A percentile compares a stretch with the other conserved stretches of the same genome.
phyloP scores from a whole-genome alignment of 2,329 filamentous ascomycete genomes.

The Aspergillus chevalieri region DNA sequence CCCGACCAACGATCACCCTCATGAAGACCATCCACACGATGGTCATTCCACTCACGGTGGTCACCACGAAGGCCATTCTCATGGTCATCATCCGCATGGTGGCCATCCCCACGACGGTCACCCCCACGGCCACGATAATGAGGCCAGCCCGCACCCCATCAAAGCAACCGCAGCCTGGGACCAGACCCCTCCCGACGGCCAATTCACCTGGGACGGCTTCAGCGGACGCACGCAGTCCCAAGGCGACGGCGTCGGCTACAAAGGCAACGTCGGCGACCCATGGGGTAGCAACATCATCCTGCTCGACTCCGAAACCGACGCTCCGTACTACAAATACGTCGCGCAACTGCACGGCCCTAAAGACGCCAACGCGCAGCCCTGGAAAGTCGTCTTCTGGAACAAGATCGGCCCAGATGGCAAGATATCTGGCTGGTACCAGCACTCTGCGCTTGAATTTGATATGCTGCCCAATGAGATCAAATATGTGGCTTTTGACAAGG shows the following conservation, averaged over 20 bases:
- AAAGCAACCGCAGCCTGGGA: slow-evolving; percentile 15
- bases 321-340: slow-evolving; percentile 33
- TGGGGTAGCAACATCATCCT: slow-evolving; percentile 38
- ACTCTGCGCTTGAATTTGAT: slow-evolving; percentile 26
- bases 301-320: slow-evolving; percentile 21
- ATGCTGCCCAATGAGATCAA: slow-evolving; percentile 25
- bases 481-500: slow-evolving; percentile 34
- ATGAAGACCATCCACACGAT: not conserved
- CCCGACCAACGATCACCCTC: not conserved
- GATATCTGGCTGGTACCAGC: slow-evolving; percentile 32
- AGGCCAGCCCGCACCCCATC: slow-evolving; percentile 2
- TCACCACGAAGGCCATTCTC: not conserved
- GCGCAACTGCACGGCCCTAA: slow-evolving; percentile 22
- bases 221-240: slow-evolving; percentile 22
- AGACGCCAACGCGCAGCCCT: slow-evolving; percentile 20
- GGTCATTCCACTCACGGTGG: not conserved
- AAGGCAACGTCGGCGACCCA: slow-evolving; percentile 32
- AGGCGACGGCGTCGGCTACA: slow-evolving; percentile 20
- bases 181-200: slow-evolving; percentile 11
- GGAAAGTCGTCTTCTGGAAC: slow-evolving; percentile 36
- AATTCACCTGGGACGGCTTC: slow-evolving; percentile 23
- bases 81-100: not conserved
- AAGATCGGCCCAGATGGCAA: slow-evolving; percentile 31
- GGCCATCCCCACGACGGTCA: not conserved
- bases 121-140: slow-evolving; percentile 1